These are phyloP conservation scores for Elsinoe batatas DNA, from an alignment of 2,329 filamentous ascomycete genomes.

Conservation along the genomic window DNA sequence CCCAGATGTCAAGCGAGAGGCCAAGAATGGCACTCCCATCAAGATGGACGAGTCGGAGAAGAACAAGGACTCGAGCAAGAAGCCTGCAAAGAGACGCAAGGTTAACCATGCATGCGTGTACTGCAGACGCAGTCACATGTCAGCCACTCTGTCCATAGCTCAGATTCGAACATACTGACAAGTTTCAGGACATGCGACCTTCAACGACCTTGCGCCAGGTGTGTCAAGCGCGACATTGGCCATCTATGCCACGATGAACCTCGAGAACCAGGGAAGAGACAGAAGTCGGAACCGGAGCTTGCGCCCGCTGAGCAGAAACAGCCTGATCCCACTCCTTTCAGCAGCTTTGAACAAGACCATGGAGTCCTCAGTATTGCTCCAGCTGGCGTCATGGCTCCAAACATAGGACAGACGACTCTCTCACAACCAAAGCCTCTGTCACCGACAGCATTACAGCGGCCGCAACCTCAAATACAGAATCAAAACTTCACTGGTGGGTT, in stretches of 20 bases:
- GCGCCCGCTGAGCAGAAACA: conserved; percentile 25
- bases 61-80: conserved; percentile 11
- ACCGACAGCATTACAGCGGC: conserved; percentile 53
- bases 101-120: conserved; percentile 48
- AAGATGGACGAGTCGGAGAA: conserved; percentile 7
- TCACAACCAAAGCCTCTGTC: conserved; percentile 62
- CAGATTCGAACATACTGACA: background rate
- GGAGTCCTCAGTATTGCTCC: background rate
- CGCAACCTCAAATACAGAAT: conserved; percentile 53
- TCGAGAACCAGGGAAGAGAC: conserved; percentile 74
- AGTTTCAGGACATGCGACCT: conserved; percentile 38
- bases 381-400: conserved; percentile 14
- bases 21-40: background rate
- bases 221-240: conserved; percentile 96
- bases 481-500: conserved; percentile 28
- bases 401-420: conserved; percentile 45
- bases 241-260: conserved; percentile 98
- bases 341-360: conserved; percentile 7
- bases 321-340: background rate
- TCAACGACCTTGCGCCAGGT: conserved; percentile 90
- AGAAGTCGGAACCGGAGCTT: conserved; percentile 47
- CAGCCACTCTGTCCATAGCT: no score
- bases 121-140: conserved; percentile 45
- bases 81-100: conserved; percentile 37
- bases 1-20: background rate